Evolutionary conservation across 1,284 basidiomycete species (phyloP).

Genomic region (Blastosporella zonata): DNA sequence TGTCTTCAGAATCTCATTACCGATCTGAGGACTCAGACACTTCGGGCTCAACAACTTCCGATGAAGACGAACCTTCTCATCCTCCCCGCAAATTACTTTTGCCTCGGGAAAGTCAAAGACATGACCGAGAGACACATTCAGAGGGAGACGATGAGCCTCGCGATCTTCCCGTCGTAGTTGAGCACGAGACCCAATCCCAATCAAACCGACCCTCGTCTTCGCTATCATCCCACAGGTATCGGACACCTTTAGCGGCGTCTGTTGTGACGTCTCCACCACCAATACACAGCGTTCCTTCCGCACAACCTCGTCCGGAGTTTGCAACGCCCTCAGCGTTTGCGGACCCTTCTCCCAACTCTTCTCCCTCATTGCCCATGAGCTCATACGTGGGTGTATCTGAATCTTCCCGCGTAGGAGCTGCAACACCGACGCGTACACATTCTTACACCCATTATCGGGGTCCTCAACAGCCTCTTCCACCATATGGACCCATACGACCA

Average conservation of each 20-base stretch:
- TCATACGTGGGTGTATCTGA: slow-evolving; percentile 36
- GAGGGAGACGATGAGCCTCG: slow-evolving; percentile 46
- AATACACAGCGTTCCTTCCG: slow-evolving; percentile 33
- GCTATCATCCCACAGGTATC: slow-evolving; percentile 68
- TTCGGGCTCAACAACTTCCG: slow-evolving; percentile 56
- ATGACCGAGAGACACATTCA: slow-evolving; percentile 18
- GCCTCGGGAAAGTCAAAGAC: slow-evolving; percentile 19
- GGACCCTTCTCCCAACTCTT: slow-evolving; percentile 40
- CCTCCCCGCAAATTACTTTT: slow-evolving; percentile 18
- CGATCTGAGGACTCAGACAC: slow-evolving; percentile 55
- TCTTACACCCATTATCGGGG: slow-evolving; percentile 37
- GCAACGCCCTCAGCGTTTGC: slow-evolving; percentile 73
- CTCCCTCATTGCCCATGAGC: slow-evolving; percentile 38
- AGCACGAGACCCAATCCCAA: slow-evolving; percentile 36
- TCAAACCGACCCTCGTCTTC: slow-evolving; percentile 66
- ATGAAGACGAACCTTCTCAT: slow-evolving; percentile 28
- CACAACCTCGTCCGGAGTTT: slow-evolving; percentile 70
- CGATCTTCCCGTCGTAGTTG: slow-evolving; percentile 37
- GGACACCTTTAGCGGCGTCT: slow-evolving; percentile 69
- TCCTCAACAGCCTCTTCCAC: slow-evolving; percentile 33
- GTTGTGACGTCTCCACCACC: slow-evolving; percentile 55
- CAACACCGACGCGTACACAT: slow-evolving; percentile 33
- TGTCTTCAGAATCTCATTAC: slow-evolving; percentile 40
- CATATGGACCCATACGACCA: slow-evolving; percentile 36
- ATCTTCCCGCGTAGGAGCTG: slow-evolving; percentile 35